These are phyloP conservation scores for Saccharomyces eubayanus DNA, from an alignment of 805 yeast species.

Conservation along the genomic window DNA sequence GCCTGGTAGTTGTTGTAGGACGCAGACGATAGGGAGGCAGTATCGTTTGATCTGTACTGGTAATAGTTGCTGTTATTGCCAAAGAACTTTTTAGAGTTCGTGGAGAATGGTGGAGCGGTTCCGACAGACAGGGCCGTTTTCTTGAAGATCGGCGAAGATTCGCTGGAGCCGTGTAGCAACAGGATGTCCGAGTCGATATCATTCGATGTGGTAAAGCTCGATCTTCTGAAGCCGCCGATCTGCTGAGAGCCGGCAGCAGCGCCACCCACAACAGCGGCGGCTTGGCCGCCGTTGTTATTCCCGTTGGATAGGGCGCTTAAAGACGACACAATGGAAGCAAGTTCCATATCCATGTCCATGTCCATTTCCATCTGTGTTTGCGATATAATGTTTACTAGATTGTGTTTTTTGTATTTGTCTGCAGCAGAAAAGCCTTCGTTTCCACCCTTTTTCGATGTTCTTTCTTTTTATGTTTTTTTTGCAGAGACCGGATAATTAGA, in stretches of 20 bases:
- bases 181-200: constrained; percentile 20
- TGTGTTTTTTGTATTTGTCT: background rate
- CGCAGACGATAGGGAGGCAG: constrained; percentile 1
- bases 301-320: constrained; percentile 28
- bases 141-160: constrained; percentile 17
- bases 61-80: constrained; percentile 2
- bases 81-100: constrained; percentile 4
- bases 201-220: constrained; percentile 20
- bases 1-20: background rate
- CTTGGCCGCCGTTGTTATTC: constrained; percentile 2
- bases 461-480: background rate
- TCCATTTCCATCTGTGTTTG: background rate
- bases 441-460: background rate
- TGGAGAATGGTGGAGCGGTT: constrained; percentile 19
- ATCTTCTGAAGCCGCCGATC: constrained; percentile 28
- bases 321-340: constrained; percentile 32
- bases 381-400: background rate
- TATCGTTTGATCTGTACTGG: constrained; percentile 1
- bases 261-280: constrained; percentile 3
- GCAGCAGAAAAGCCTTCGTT: background rate
- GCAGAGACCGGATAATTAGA: background rate
- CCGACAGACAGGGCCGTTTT: constrained; percentile 29
- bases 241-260: constrained; percentile 9
- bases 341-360: constrained; percentile 25
- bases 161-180: constrained; percentile 1